Base-by-base conservation (phyloP, 148 eudicot species). In the Polygonum aviculare region DNA sequence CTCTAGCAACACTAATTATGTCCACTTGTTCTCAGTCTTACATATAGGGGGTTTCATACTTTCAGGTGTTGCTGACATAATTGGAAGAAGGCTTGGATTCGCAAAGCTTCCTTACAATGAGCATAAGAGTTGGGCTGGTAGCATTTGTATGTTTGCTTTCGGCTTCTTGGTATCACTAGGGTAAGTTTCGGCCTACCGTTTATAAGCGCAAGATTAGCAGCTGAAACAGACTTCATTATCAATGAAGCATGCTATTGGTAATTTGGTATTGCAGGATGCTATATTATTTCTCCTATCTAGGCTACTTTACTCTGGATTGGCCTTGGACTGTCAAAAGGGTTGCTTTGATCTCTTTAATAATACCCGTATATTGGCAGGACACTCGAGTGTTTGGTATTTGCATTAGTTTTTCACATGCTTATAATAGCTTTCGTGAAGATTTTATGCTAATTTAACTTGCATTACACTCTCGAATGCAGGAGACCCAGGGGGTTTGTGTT, bases 401-500 rank as follows among this genome's bases (percentile, higher is more conserved):
- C 54, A 48, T 44, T 21, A 57, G 33, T 19, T 36, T 19, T 41
- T 12, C 38, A 67, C n/a, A 36, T 36, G 9, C 5, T 67, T 35
- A 36, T 12, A 26, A 12, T 14, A 35, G 72, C 45, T 67, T 63
- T 11, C 38, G 72, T 15, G 36, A 36, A 35, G 72, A 36, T 38
- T 67, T 12, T 63, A 63, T 63, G 39, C 18, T 67, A 7, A 38
- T 38, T 9, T 67, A 67, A 67, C n/a, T 36, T 67, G 70, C 40
- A 33, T 36, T 15, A 67, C 19, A 67, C 22, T 67, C 72, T 16
- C 75, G 75, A 19, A 35, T 78, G 81, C 86, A 95, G 99, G 99
- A 96, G 90, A 96, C 98, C 69, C 97, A 91, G 78, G 98, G 98
- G 76, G 97, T 96, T 49, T 89, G 94, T 83, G 98, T 93, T 84